A percentile compares a stretch with the other conserved stretches of the same genome.
Conservation (phyloP, 306 rosid genomes). For the Medicago ruthenica region DNA sequence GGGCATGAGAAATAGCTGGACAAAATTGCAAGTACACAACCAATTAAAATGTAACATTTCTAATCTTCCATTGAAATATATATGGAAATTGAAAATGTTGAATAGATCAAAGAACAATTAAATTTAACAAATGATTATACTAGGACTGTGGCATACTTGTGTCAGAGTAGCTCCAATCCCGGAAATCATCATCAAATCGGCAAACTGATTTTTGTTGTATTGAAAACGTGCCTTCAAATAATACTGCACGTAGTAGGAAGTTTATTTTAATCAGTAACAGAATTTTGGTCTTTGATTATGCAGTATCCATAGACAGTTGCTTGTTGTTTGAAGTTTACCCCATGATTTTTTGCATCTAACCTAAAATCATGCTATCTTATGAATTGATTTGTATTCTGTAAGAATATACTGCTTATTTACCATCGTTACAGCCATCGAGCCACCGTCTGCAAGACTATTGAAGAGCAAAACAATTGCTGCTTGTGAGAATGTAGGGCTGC, state of each 20-base stretch:
- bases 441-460: slow-evolving; percentile 80
- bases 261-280: slow-evolving; percentile 8
- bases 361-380: not conserved
- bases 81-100: not conserved
- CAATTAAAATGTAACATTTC: not conserved
- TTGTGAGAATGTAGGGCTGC: slow-evolving; percentile 79
- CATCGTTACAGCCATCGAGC: slow-evolving; percentile 64
- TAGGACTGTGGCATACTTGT: slow-evolving; percentile 60
- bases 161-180: slow-evolving; percentile 70
- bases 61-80: not conserved
- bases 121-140: not conserved
- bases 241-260: slow-evolving; percentile 65
- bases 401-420: slow-evolving; percentile 43
- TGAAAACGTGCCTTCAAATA: slow-evolving; percentile 87
- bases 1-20: slow-evolving; percentile 79
- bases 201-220: slow-evolving; percentile 77
- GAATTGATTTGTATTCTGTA: not conserved
- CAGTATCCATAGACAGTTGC: not conserved
- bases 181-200: slow-evolving; percentile 71
- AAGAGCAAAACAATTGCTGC: slow-evolving; percentile 75
- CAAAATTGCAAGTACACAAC: slow-evolving; percentile 27
- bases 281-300: not conserved
- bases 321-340: not conserved
- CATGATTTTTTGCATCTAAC: not conserved
- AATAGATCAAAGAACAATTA: slow-evolving; percentile 35